phyloP scores from a whole-genome alignment of 1,139 yeast species.

The Barnettozyma hawaiiensis region DNA sequence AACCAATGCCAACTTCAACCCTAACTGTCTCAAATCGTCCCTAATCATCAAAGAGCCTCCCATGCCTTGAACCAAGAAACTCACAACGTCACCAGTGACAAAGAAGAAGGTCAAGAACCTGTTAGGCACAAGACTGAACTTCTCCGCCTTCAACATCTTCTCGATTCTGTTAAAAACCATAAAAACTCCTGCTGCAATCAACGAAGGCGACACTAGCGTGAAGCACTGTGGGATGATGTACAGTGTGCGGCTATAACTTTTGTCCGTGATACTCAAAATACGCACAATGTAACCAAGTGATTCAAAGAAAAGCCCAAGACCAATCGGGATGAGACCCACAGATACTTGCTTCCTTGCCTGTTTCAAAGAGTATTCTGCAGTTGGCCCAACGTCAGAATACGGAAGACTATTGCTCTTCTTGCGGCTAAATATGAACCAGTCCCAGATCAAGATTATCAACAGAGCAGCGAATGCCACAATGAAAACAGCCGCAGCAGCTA shows the following conservation, averaged over 20 bases:
- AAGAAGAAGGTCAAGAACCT: conserved; percentile 25
- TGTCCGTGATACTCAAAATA: conserved; percentile 20
- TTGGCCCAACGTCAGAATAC: not conserved
- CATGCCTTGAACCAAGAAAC: conserved; percentile 4
- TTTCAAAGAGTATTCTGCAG: not conserved
- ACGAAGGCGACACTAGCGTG: conserved; percentile 39
- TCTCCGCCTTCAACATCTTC: conserved; percentile 27
- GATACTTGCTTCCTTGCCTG: not conserved
- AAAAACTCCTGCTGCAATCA: conserved; percentile 41
- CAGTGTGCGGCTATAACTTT: conserved; percentile 24
- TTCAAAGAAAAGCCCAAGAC: conserved; percentile 30
- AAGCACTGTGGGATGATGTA: conserved; percentile 35
- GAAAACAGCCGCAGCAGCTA: conserved; percentile 1
- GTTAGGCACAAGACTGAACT: conserved; percentile 28
- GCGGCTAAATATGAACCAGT: not conserved
- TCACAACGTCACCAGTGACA: conserved; percentile 4
- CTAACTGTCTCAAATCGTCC: not conserved
- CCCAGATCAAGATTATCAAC: not conserved
- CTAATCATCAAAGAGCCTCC: conserved; percentile 2
- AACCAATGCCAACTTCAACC: not conserved
- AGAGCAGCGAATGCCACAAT: not conserved
- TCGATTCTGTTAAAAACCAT: conserved; percentile 39
- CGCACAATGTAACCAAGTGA: conserved; percentile 36
- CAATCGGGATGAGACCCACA: conserved; percentile 23
- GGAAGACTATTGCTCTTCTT: not conserved